phyloP scores from a whole-genome alignment of 306 rosid genomes.

The Purshia tridentata region DNA sequence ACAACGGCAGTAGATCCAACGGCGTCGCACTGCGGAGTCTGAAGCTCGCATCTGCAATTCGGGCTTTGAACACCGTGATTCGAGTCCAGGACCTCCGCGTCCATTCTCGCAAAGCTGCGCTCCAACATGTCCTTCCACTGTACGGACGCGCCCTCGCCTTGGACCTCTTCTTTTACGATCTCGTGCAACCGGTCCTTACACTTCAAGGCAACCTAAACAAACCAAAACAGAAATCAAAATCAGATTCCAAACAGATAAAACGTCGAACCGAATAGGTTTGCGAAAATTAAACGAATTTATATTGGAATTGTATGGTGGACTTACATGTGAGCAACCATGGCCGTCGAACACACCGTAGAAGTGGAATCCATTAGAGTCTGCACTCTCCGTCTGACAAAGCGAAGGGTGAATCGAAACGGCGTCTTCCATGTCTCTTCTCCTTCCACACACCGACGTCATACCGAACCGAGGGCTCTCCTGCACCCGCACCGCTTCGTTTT shows the following conservation, averaged over 20 bases:
- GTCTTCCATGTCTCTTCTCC: slow-evolving; percentile 94
- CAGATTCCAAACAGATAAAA: not conserved
- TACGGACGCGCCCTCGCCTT: not conserved
- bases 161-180: slow-evolving; percentile 42
- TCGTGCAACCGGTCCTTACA: slow-evolving; percentile 49
- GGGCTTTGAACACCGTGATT: not conserved
- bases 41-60: slow-evolving; percentile 49
- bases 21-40: slow-evolving; percentile 75
- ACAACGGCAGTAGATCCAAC: slow-evolving; percentile 93
- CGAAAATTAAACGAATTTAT: too few species aligned
- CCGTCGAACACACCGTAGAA: slow-evolving; percentile 95
- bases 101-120: slow-evolving; percentile 41
- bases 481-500: not conserved
- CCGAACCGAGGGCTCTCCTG: slow-evolving; percentile 45
- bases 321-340: slow-evolving; percentile 97
- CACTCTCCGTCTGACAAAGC: not conserved
- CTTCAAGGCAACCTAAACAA: slow-evolving; percentile 40
- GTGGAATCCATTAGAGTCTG: slow-evolving; percentile 24
- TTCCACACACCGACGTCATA: slow-evolving; percentile 77
- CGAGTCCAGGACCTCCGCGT: slow-evolving; percentile 37
- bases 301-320: not conserved
- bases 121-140: slow-evolving; percentile 49
- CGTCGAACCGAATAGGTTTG: not conserved
- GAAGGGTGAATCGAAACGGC: slow-evolving; percentile 57
- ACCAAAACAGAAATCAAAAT: not conserved